phyloP scores from a whole-genome alignment of 768 basidiomycete species.

The Auricularia auricula-judae region DNA sequence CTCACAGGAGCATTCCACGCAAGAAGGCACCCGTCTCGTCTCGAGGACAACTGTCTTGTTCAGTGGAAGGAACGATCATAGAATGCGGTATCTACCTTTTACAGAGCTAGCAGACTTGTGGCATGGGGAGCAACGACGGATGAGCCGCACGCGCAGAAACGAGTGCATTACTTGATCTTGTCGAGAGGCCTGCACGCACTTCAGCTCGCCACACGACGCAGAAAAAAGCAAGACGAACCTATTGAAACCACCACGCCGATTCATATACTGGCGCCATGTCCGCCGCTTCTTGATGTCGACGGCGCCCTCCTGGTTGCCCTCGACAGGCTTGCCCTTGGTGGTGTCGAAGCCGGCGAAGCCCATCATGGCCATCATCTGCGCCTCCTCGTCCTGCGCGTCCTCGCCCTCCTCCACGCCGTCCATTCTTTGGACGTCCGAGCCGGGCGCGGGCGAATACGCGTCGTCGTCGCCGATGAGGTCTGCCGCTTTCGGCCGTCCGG shows the following conservation, averaged over 20 bases:
- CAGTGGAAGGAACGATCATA: not conserved
- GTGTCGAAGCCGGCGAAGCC: slow-evolving; percentile 79
- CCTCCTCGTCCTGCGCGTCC: slow-evolving; percentile 54
- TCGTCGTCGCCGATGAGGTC: slow-evolving; percentile 11
- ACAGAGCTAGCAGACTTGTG: not conserved
- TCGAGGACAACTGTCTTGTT: not conserved
- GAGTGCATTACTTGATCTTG: not conserved
- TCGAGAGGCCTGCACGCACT: not conserved
- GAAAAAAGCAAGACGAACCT: slow-evolving; percentile 30
- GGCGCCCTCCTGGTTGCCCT: slow-evolving; percentile 69
- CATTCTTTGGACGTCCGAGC: slow-evolving; percentile 19
- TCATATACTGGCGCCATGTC: slow-evolving; percentile 99
- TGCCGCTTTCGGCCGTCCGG: slow-evolving; percentile 2
- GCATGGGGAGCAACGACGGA: not conserved
- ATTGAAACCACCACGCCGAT: slow-evolving; percentile 83
- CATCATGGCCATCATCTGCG: slow-evolving; percentile 84
- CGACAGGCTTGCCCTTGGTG: slow-evolving; percentile 81
- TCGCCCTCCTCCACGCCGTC: slow-evolving; percentile 21
- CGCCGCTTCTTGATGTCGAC: slow-evolving; percentile 66
- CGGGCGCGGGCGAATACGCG: slow-evolving; percentile 7
- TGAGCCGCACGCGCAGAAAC: not conserved
- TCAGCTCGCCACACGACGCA: not conserved
- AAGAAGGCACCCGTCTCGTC: not conserved
- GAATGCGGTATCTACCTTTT: not conserved
- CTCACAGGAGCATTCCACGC: too few relatives aligned